A percentile compares a stretch with the other conserved stretches of the same genome.
These are phyloP conservation scores for Blastomyces gilchristii DNA, from an alignment of 2,329 filamentous ascomycete genomes.

Conservation along the genomic window DNA sequence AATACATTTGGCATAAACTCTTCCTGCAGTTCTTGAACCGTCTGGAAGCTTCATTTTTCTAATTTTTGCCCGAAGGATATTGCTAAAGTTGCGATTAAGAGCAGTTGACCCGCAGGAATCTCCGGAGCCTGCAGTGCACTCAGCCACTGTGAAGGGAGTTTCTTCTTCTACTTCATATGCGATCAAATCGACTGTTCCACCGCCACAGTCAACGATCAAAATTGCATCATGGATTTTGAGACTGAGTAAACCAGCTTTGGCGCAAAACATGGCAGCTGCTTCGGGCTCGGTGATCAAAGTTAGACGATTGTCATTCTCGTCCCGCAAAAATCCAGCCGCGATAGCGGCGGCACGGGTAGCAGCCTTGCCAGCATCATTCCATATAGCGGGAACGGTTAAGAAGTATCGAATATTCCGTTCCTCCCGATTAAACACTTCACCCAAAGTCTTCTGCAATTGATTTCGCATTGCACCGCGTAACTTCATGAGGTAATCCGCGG, in stretches of 20 bases:
- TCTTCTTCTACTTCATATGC: slow-evolving; percentile 98
- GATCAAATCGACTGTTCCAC: slow-evolving; percentile 96
- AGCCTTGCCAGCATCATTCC: slow-evolving; percentile 98
- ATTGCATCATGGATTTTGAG: slow-evolving; percentile 98
- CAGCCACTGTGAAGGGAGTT: slow-evolving; percentile 89
- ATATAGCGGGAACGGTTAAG: slow-evolving; percentile 95
- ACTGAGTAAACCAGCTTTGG: slow-evolving; percentile 90
- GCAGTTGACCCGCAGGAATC: slow-evolving; percentile 98
- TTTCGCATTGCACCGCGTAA: slow-evolving; percentile 93
- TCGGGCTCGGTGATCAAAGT: slow-evolving; percentile 94
- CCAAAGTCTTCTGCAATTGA: slow-evolving; percentile 88
- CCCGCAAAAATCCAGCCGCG: slow-evolving; percentile 89
- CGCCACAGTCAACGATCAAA: slow-evolving; percentile 94
- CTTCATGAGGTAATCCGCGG: slow-evolving; percentile 98
- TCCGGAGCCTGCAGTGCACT: slow-evolving; percentile 93
- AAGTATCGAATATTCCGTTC: slow-evolving; percentile 98
- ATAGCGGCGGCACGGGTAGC: slow-evolving; percentile 92
- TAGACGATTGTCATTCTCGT: slow-evolving; percentile 93
- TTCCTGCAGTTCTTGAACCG: slow-evolving; percentile 91
- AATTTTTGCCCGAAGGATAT: slow-evolving; percentile 94
- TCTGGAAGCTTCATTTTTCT: slow-evolving; percentile 98
- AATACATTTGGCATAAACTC: slow-evolving; percentile 97
- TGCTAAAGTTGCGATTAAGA: slow-evolving; percentile 95
- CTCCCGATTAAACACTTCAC: slow-evolving; percentile 95
- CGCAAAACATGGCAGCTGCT: slow-evolving; percentile 93